These are phyloP conservation scores for Gastrolobium villosum DNA, from an alignment of 306 rosid species.

Conservation along the genomic window DNA sequence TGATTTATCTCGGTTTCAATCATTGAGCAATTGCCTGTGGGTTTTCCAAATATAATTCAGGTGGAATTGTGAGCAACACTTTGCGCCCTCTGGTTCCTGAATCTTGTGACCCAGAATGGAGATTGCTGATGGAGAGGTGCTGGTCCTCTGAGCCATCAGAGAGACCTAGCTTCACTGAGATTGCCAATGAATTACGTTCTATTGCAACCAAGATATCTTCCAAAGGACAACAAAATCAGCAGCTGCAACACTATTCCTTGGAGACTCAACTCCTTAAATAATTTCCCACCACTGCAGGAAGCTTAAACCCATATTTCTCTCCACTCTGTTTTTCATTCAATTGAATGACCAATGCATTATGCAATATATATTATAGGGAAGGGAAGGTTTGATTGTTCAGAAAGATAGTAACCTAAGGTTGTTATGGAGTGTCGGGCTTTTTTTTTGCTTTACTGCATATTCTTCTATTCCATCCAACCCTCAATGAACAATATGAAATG, in stretches of 20 bases:
- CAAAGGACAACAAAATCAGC: conserved; percentile 58
- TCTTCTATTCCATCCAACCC: conserved; percentile 24
- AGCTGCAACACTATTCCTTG: conserved; percentile 50
- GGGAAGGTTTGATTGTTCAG: conserved; percentile 37
- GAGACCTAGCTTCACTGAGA: conserved; percentile 79
- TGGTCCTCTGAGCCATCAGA: conserved; percentile 90
- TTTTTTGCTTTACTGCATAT: conserved; percentile 3
- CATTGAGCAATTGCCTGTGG: conserved; percentile 29
- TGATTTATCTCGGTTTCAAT: background rate
- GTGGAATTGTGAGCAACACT: conserved; percentile 94
- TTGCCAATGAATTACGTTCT: conserved; percentile 74
- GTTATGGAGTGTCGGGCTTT: background rate
- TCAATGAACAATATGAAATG: conserved; percentile 4
- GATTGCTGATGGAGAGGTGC: conserved; percentile 79
- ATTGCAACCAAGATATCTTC: conserved; percentile 74
- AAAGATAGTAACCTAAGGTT: conserved; percentile 22
- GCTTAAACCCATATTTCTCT: background rate
- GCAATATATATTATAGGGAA: conserved; percentile 1
- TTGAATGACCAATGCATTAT: conserved; percentile 39
- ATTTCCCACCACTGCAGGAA: conserved; percentile 22
- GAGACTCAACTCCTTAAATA: conserved; percentile 51
- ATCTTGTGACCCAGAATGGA: conserved; percentile 76
- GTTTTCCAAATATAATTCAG: conserved; percentile 52
- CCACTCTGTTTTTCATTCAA: conserved; percentile 35
- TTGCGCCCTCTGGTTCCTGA: conserved; percentile 75